A percentile compares a stretch with the other conserved stretches of the same genome.
Conservation (phyloP, 2,329 filamentous ascomycete species). For the Microthyrium microscopicum region DNA sequence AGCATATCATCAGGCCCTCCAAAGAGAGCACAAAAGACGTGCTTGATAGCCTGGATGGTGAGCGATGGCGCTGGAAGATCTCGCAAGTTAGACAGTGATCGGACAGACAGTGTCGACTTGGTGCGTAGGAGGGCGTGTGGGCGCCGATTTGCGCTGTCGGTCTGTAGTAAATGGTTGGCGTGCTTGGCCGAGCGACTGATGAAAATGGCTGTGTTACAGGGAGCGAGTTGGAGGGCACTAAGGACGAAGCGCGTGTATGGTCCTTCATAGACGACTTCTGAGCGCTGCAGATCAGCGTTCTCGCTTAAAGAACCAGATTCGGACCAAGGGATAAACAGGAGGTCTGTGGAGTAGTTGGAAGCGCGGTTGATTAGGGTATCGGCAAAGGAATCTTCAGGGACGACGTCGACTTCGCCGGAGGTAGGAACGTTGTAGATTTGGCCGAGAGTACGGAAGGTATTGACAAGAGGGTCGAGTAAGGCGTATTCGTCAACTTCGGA, state of each 20-base stretch:
- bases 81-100: neutral
- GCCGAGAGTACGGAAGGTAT: conserved; percentile 78
- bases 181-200: conserved; percentile 47
- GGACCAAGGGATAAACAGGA: conserved; percentile 78
- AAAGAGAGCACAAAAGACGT: conserved; percentile 76
- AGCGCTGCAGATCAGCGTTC: conserved; percentile 43
- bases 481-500: conserved; percentile 58
- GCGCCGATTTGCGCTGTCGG: conserved; percentile 28
- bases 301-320: conserved; percentile 64
- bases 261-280: too few species aligned
- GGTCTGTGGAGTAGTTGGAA: conserved; percentile 36
- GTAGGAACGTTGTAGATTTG: conserved; percentile 70
- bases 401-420: conserved; percentile 64
- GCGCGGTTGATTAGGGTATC: conserved; percentile 57
- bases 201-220: conserved; percentile 59
- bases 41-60: conserved; percentile 55
- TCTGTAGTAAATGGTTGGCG: conserved; percentile 17
- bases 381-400: conserved; percentile 62
- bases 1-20: conserved; percentile 68
- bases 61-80: conserved; percentile 34
- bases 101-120: neutral
- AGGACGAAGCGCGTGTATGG: conserved; percentile 68
- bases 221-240: conserved; percentile 43
- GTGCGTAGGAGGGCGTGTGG: conserved; percentile 16
- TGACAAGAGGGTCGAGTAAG: conserved; percentile 62